These are phyloP conservation scores for Hypoxylon sp. DNA, from an alignment of 2,329 filamentous ascomycete species.

Conservation along the genomic window DNA sequence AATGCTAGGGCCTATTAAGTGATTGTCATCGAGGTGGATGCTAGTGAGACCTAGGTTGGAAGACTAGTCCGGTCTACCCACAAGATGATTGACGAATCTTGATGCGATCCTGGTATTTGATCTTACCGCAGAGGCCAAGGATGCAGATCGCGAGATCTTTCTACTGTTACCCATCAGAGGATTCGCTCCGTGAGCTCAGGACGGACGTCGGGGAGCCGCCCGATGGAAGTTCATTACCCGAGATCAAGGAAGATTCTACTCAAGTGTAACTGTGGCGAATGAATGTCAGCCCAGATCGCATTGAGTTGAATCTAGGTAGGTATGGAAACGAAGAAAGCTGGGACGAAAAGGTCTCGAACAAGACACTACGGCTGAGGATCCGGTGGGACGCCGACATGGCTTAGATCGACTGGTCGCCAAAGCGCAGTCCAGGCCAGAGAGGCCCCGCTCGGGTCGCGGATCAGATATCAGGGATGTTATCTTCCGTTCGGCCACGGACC, in stretches of 20 bases:
- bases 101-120: not conserved
- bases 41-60: not conserved
- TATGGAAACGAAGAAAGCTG: not conserved
- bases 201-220: not conserved
- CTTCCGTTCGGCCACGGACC: slow-evolving; percentile 15
- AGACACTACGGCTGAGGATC: slow-evolving; percentile 13
- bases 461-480: slow-evolving; percentile 19
- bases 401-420: slow-evolving; percentile 5
- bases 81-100: slow-evolving; percentile 7
- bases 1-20: not conserved
- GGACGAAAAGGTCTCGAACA: slow-evolving; percentile 13
- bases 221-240: not conserved
- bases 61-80: not conserved
- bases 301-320: slow-evolving; percentile 14
- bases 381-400: slow-evolving; percentile 8
- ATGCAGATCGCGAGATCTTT: slow-evolving; percentile 20
- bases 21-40: not conserved
- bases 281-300: slow-evolving; percentile 10
- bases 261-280: slow-evolving; percentile 11
- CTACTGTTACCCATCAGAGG: not conserved
- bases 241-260: not conserved
- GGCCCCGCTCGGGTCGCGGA: slow-evolving; percentile 14
- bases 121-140: not conserved
- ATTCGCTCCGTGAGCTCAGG: slow-evolving; percentile 15
- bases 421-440: slow-evolving; percentile 7